phyloP scores from a whole-genome alignment of 2,329 filamentous ascomycete species.

The Alternaria arborescens region DNA sequence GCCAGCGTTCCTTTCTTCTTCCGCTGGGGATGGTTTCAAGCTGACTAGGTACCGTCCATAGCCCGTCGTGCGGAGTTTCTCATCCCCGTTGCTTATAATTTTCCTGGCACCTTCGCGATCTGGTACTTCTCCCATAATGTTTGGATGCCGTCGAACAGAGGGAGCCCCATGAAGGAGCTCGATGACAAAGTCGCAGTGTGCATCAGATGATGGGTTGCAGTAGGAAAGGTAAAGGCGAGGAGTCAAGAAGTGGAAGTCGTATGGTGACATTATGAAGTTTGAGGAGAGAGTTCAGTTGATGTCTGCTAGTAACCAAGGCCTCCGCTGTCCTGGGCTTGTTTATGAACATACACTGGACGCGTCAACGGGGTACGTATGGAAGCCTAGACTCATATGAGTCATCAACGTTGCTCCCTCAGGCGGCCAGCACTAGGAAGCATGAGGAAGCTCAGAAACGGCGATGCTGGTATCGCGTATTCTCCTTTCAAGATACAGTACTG shows the following conservation, averaged over 20 bases:
- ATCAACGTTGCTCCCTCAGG: neutral
- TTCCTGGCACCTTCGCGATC: conserved; percentile 16
- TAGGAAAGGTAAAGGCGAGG: conserved; percentile 50
- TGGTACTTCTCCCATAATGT: neutral
- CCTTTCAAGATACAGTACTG: neutral
- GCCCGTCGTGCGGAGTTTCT: conserved; percentile 28
- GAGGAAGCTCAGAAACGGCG: neutral
- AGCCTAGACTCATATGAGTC: conserved; percentile 7
- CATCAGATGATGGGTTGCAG: conserved; percentile 23
- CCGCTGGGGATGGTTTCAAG: conserved; percentile 18
- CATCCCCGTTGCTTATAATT: conserved; percentile 13
- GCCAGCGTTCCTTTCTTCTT: neutral
- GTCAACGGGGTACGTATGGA: neutral
- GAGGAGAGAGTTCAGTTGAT: too few species aligned
- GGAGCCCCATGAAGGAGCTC: conserved; percentile 8
- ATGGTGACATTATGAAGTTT: conserved; percentile 3
- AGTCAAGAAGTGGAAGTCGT: conserved; percentile 70
- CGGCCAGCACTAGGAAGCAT: conserved; percentile 10
- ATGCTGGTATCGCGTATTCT: neutral
- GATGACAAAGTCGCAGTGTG: conserved; percentile 25
- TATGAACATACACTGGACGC: neutral
- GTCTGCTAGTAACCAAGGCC: neutral
- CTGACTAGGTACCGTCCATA: conserved; percentile 38
- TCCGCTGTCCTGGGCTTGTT: neutral
- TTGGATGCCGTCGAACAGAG: neutral